Evolutionary conservation across 225 moss, liverwort and hornwort species (phyloP).

Genomic region (Ulota crispa): DNA sequence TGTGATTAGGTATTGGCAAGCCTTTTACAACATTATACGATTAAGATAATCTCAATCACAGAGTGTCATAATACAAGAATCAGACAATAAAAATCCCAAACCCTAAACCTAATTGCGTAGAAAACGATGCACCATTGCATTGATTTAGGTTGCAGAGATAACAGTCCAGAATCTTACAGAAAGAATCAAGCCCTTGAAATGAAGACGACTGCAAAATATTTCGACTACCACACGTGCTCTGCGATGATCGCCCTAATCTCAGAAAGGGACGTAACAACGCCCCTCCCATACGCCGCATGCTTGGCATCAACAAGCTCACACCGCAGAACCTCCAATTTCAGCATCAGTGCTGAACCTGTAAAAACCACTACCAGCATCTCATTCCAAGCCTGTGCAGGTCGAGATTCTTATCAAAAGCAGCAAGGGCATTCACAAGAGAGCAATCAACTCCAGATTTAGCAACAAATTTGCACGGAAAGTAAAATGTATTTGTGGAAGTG

Average conservation of each 20-base stretch:
- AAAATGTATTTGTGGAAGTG: background rate
- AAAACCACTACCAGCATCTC: background rate
- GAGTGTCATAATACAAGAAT: no score
- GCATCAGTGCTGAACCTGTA: conserved; percentile 20
- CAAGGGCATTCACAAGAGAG: background rate
- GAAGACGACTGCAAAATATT: conserved; percentile 17
- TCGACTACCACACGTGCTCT: background rate
- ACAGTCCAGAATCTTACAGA: conserved; percentile 21
- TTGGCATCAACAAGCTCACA: conserved; percentile 15
- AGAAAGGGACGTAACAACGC: conserved; percentile 28
- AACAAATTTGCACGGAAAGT: background rate
- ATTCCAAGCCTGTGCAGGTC: background rate
- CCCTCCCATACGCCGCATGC: conserved; percentile 24
- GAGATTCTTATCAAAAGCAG: background rate
- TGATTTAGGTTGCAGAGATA: background rate
- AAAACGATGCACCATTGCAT: no score
- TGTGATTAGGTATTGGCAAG: background rate
- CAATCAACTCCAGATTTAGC: background rate
- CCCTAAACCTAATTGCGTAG: no score
- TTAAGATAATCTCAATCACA: background rate
- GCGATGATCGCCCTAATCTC: conserved; percentile 13
- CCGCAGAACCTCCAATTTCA: background rate
- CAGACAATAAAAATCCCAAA: no score
- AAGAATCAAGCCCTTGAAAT: background rate
- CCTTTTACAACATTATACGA: background rate